A percentile compares a stretch with the other conserved stretches of the same genome.
Evolutionary conservation across 768 basidiomycete genomes (phyloP).

Genomic region (Cystofilobasidium bisporidii): DNA sequence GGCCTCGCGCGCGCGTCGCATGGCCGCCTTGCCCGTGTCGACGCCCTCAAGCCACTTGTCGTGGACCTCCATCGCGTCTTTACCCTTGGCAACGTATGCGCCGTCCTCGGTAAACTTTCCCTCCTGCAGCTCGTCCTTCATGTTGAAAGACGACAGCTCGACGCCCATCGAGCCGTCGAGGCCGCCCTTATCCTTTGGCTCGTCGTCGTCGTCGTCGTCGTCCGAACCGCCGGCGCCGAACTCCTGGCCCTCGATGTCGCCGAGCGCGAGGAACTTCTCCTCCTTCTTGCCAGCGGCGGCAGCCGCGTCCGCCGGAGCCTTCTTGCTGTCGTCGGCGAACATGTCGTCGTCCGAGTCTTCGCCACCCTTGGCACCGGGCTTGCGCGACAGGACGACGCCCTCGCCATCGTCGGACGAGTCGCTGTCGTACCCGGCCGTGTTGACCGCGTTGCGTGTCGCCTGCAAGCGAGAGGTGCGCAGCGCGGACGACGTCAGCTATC

Average conservation of each 20-base stretch:
- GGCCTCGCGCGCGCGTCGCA: slow-evolving; percentile 62
- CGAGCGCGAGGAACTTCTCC: slow-evolving; percentile 64
- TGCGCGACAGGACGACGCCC: slow-evolving; percentile 76
- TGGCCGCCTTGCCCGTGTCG: slow-evolving; percentile 62
- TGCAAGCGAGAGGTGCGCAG: slow-evolving; percentile 19
- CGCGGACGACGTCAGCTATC: too few species aligned
- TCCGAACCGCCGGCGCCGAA: slow-evolving; percentile 46
- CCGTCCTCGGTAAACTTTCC: slow-evolving; percentile 95
- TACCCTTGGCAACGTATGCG: slow-evolving; percentile 60
- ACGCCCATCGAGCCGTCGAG: slow-evolving; percentile 67
- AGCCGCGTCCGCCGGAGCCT: slow-evolving; percentile 16
- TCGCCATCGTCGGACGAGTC: slow-evolving; percentile 92
- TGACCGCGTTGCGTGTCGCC: slow-evolving; percentile 61
- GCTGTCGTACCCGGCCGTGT: slow-evolving; percentile 80
- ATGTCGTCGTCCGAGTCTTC: slow-evolving; percentile 40
- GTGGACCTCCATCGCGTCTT: slow-evolving; percentile 83
- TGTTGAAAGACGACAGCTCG: slow-evolving; percentile 91
- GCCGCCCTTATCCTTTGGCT: slow-evolving; percentile 48
- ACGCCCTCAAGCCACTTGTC: slow-evolving; percentile 91
- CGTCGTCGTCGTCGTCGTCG: slow-evolving; percentile 48
- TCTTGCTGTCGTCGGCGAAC: slow-evolving; percentile 40
- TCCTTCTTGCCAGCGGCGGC: slow-evolving; percentile 36
- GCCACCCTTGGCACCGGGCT: slow-evolving; percentile 40
- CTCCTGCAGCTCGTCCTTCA: slow-evolving; percentile 98
- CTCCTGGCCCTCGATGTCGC: slow-evolving; percentile 96